Conservation (phyloP, 1,284 basidiomycete species). For the Ustilago sp. region DNA sequence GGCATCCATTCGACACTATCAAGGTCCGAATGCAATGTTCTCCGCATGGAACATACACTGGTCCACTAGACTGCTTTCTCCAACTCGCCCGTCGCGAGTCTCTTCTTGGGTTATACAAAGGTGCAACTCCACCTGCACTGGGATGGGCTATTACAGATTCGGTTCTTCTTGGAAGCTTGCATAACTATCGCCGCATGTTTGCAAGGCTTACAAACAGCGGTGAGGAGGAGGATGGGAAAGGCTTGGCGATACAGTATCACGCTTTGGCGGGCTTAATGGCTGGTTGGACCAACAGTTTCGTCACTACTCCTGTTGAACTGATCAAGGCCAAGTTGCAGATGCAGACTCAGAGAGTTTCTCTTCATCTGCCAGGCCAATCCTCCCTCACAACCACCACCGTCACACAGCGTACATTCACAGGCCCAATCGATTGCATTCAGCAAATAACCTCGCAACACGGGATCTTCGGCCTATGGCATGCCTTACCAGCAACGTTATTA, state of each 20-base stretch:
- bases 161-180: conserved; percentile 78
- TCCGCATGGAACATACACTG: conserved; percentile 77
- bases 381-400: background rate
- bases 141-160: conserved; percentile 83
- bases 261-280: conserved; percentile 78
- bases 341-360: conserved; percentile 75
- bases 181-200: conserved; percentile 57
- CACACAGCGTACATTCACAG: conserved; percentile 45
- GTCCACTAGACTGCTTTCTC: conserved; percentile 77
- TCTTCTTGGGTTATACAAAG: conserved; percentile 69
- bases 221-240: conserved; percentile 31
- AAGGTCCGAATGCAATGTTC: conserved; percentile 82
- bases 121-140: conserved; percentile 77
- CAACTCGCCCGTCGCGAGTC: conserved; percentile 77
- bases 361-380: conserved; percentile 38
- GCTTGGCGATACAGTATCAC: conserved; percentile 53
- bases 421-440: conserved; percentile 69
- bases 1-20: conserved; percentile 76
- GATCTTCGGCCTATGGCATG: conserved; percentile 67
- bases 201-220: conserved; percentile 24
- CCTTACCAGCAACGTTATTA: conserved; percentile 69
- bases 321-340: conserved; percentile 80
- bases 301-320: conserved; percentile 76
- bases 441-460: conserved; percentile 67
- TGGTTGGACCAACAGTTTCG: conserved; percentile 78